Conservation (phyloP, 306 rosid species). For the Comarum palustre region DNA sequence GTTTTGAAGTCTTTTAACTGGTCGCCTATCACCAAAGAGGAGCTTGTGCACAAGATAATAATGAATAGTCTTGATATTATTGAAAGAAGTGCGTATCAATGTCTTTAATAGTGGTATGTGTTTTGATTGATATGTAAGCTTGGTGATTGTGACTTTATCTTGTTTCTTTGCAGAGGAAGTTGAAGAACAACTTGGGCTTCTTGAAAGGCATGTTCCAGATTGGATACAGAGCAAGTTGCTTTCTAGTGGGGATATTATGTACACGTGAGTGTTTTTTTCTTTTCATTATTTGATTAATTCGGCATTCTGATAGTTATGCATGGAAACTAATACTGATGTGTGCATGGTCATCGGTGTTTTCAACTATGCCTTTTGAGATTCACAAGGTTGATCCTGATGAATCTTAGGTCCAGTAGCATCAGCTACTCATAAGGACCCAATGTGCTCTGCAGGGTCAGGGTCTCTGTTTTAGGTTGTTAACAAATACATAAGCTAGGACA, state of each 20-base stretch:
- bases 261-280: constrained; percentile 37
- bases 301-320: neutral
- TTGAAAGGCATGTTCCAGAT: constrained; percentile 53
- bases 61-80: constrained; percentile 48
- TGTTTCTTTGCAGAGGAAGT: constrained; percentile 49
- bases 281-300: neutral
- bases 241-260: constrained; percentile 46
- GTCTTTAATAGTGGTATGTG: constrained; percentile 12
- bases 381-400: neutral
- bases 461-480: neutral
- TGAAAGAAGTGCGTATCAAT: constrained; percentile 47
- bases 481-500: neutral
- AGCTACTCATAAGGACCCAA: neutral
- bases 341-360: neutral
- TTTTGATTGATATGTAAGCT: constrained; percentile 20
- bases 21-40: constrained; percentile 60
- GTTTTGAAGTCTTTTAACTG: constrained; percentile 49
- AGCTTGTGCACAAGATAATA: constrained; percentile 66
- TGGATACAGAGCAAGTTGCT: constrained; percentile 51
- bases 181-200: constrained; percentile 48
- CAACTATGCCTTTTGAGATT: neutral
- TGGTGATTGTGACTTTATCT: constrained; percentile 23
- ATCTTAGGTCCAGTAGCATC: neutral
- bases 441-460: neutral
- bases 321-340: neutral